Evolutionary conservation across 2,329 filamentous ascomycete species (phyloP).

Genomic region (Coniochaeta sp.): DNA sequence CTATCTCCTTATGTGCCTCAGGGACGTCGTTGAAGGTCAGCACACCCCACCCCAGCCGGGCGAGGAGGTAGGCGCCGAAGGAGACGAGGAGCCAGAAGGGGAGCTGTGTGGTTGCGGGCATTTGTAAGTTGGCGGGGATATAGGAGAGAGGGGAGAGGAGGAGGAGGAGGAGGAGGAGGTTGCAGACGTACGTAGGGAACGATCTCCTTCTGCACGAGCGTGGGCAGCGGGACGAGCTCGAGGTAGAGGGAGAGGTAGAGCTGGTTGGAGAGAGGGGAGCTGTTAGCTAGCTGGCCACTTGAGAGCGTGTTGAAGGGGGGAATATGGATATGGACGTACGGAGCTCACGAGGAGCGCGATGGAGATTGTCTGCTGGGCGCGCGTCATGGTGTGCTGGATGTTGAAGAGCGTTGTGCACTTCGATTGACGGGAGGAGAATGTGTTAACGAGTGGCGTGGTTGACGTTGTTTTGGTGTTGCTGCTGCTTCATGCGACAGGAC

Average conservation of each 20-base stretch:
- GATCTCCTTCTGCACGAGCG: conserved; percentile 72
- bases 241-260: conserved; percentile 85
- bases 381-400: conserved; percentile 90
- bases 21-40: conserved; percentile 96
- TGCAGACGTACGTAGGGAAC: conserved; percentile 71
- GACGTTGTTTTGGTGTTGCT: no score
- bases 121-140: neutral
- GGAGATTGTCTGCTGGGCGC: conserved; percentile 87
- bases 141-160: no score
- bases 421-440: no score
- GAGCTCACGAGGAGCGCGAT: conserved; percentile 81
- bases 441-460: no score
- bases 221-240: conserved; percentile 72
- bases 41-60: conserved; percentile 85
- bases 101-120: conserved; percentile 51
- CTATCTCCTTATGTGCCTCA: conserved; percentile 81
- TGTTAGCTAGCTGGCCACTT: conserved; percentile 10
- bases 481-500: no score
- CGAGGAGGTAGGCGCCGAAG: conserved; percentile 87
- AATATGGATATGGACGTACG: no score
- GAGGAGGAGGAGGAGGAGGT: neutral
- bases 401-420: no score
- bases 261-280: conserved; percentile 48
- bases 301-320: neutral
- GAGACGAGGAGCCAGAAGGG: conserved; percentile 89